Base-by-base conservation (phyloP, 192 early-diverging fungal species). In the Coemansia javaensis region DNA sequence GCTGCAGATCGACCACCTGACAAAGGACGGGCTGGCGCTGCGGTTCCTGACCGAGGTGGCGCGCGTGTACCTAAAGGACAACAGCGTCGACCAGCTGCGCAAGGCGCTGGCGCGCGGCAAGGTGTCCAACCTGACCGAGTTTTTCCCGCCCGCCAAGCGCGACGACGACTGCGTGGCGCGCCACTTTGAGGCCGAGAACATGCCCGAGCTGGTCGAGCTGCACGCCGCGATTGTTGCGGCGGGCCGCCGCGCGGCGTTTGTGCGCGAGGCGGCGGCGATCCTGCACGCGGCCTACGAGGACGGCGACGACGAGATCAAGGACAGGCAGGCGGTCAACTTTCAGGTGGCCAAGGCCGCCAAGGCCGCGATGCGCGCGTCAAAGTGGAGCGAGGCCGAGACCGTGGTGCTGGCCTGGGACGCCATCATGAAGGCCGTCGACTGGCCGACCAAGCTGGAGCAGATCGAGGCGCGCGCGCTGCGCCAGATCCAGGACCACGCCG, bases 101-200 rank as follows among this genome's bases (percentile, higher is more conserved):
- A 76, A 77, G 32, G 72, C 70, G 21, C 77, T 97, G 47, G 79
- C 66, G 58, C 81, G 78, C 50, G 74, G 81, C 24, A 84, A 86
- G 24, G 66, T 97, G 46, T 31, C 37, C 40, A 80, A 81, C 45
- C 80, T 97, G 32, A 65, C 84, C 43, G 89, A 92, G 39, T 93
- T 97, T 48, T 94, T 96, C 79, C 94, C 94, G 36, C 84, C 84
- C 38, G 89, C 82, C 67, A 93, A 93, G 75, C 83, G 91, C 53
- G 82, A 85, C 59, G 86, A 88, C 48, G 90, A 93, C 46, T 85
- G 85, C 65, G 81, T 97, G 56, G 82, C 81, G 39, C 85, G 87
- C 34, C 92, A 97, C 74, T 95, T 95, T 77, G 89, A 91, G 65
- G 89, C 84, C 38, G 86, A 93, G 59, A 91, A 90, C 32, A 82